phyloP scores from a whole-genome alignment of 1,284 basidiomycete genomes.

The Naganishia albida region DNA sequence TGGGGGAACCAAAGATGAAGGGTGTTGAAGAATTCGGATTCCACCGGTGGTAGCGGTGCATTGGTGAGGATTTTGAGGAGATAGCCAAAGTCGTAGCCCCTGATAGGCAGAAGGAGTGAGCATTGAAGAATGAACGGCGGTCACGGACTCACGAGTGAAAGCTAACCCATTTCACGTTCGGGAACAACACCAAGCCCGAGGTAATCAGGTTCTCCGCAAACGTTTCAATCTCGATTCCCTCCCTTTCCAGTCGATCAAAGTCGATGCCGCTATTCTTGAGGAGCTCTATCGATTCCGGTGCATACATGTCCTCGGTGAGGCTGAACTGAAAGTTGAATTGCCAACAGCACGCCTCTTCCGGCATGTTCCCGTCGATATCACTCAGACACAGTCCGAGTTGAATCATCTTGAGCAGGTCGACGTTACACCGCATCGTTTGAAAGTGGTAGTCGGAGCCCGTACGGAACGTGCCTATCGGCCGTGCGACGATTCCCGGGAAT shows the following conservation, averaged over 20 bases:
- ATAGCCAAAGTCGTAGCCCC: conserved; percentile 99
- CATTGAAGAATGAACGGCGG: neutral
- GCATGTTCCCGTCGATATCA: conserved; percentile 88
- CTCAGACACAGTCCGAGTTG: conserved; percentile 94
- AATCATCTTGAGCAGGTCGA: conserved; percentile 96
- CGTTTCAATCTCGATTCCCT: conserved; percentile 88
- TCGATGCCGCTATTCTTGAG: conserved; percentile 94
- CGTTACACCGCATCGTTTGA: conserved; percentile 98
- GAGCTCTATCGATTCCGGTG: conserved; percentile 92
- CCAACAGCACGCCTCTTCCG: conserved; percentile 86
- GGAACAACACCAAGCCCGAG: conserved; percentile 84
- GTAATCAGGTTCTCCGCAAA: conserved; percentile 98
- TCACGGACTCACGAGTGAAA: conserved; percentile 80
- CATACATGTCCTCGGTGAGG: conserved; percentile 94
- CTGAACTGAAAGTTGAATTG: conserved; percentile 99
- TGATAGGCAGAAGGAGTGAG: conserved; percentile 49
- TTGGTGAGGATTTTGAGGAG: conserved; percentile 93
- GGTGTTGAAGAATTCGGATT: conserved; percentile 87
- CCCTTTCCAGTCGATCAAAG: conserved; percentile 87
- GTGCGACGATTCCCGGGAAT: conserved; percentile 96
- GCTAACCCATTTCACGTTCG: conserved; percentile 94
- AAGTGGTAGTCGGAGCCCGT: conserved; percentile 98
- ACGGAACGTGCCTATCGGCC: conserved; percentile 94
- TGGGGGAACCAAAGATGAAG: conserved; percentile 93
- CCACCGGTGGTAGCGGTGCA: conserved; percentile 80